Conservation (phyloP, 2,329 filamentous ascomycete genomes). For the Ophiostoma himal-ulmi region DNA sequence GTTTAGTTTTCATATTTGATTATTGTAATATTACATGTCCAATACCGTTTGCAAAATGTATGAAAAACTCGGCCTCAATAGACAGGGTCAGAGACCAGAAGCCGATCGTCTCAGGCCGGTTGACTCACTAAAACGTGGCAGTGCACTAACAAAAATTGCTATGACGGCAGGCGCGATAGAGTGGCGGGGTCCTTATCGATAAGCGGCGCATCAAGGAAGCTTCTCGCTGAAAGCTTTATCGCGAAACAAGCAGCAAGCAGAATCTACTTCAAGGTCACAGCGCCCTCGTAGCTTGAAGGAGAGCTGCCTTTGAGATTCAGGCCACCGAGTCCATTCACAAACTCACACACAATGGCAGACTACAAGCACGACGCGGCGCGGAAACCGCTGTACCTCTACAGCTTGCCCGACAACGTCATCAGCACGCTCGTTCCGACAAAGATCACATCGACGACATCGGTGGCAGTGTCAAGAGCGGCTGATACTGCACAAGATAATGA, state of each 20-base stretch:
- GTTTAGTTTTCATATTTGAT: not conserved
- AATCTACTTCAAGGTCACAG: not conserved
- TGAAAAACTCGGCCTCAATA: not conserved
- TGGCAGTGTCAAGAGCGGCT: not conserved
- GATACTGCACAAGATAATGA: not conserved
- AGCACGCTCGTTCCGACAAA: slow-evolving; percentile 57
- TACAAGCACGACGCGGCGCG: slow-evolving; percentile 42
- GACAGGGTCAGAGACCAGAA: not conserved
- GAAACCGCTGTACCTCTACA: slow-evolving; percentile 61
- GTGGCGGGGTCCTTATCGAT: slow-evolving; percentile 22
- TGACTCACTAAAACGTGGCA: slow-evolving; percentile 18
- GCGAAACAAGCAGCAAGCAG: not conserved
- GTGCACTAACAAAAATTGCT: not conserved
- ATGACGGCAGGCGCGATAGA: not conserved
- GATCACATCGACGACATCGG: slow-evolving; percentile 30
- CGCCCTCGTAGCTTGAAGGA: not conserved
- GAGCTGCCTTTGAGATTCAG: not conserved
- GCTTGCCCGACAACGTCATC: slow-evolving; percentile 70
- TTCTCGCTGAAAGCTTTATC: not conserved
- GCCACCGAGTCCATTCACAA: not conserved
- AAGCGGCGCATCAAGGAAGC: not conserved
- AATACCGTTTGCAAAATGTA: not conserved
- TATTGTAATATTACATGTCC: too few relatives aligned
- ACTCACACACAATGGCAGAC: slow-evolving; percentile 11
- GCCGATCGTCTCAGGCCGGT: slow-evolving; percentile 9